A percentile compares a stretch with the other conserved stretches of the same genome.
Conservation (phyloP, 2,329 filamentous ascomycete genomes). For the Emmonsiellopsis sp. region DNA sequence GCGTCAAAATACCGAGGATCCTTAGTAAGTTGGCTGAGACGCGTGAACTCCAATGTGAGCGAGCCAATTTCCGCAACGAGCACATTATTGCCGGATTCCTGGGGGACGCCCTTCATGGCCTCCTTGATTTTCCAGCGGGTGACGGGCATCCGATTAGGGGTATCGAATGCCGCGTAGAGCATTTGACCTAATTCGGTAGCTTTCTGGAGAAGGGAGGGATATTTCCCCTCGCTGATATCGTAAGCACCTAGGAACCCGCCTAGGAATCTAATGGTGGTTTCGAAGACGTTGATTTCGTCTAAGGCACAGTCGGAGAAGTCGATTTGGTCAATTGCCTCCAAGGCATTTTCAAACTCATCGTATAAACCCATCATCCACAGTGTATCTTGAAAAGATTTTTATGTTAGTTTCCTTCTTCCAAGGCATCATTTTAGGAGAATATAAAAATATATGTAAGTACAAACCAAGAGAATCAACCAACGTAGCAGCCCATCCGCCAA, state of each 20-base stretch:
- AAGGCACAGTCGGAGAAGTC: slow-evolving; percentile 39
- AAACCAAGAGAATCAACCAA: slow-evolving; percentile 38
- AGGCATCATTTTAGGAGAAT: not conserved
- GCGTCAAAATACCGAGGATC: slow-evolving; percentile 28
- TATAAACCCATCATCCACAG: slow-evolving; percentile 52
- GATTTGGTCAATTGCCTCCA: slow-evolving; percentile 41
- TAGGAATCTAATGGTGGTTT: slow-evolving; percentile 43
- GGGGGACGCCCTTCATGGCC: slow-evolving; percentile 12
- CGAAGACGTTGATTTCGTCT: slow-evolving; percentile 33
- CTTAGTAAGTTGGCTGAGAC: slow-evolving; percentile 28
- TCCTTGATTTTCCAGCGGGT: slow-evolving; percentile 13
- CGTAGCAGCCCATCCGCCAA: slow-evolving; percentile 53
- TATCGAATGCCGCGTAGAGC: slow-evolving; percentile 37
- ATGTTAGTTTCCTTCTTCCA: not conserved
- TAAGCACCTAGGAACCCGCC: slow-evolving; percentile 45
- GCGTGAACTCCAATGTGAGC: slow-evolving; percentile 30
- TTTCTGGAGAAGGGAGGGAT: slow-evolving; percentile 40
- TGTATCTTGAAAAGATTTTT: slow-evolving; percentile 40
- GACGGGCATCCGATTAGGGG: slow-evolving; percentile 14
- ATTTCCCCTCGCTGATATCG: slow-evolving; percentile 35
- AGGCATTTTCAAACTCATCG: slow-evolving; percentile 47
- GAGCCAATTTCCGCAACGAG: slow-evolving; percentile 27
- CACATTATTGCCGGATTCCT: slow-evolving; percentile 15
- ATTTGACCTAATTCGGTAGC: slow-evolving; percentile 45
- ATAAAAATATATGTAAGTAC: not conserved